Evolutionary conservation across 1,284 basidiomycete genomes (phyloP).

Genomic region (Sanghuangporus sanghuang): DNA sequence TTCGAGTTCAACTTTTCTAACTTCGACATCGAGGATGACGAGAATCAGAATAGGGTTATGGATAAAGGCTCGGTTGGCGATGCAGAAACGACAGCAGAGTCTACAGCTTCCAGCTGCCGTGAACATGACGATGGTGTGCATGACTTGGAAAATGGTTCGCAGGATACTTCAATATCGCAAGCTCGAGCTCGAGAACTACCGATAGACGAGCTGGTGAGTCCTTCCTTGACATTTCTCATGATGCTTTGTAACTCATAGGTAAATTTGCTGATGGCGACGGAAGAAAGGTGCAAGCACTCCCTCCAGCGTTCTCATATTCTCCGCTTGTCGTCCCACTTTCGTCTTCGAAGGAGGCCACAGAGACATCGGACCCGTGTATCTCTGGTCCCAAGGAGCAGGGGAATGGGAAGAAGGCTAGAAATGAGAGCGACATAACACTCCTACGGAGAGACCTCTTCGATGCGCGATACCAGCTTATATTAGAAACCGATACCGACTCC

Average conservation of each 20-base stretch:
- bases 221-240: background rate
- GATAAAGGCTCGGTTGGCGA: background rate
- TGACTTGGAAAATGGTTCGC: background rate
- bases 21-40: conserved; percentile 10
- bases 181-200: conserved; percentile 15
- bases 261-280: background rate
- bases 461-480: conserved; percentile 48
- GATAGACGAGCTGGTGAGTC: conserved; percentile 13
- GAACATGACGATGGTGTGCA: background rate
- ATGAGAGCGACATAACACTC: conserved; percentile 23
- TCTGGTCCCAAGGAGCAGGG: background rate
- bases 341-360: background rate
- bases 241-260: conserved; percentile 9
- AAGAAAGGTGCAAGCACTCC: conserved; percentile 17
- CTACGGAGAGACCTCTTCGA: conserved; percentile 54
- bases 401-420: background rate
- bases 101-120: background rate
- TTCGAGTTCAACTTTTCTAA: conserved; percentile 23
- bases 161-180: background rate
- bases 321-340: conserved; percentile 14
- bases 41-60: background rate
- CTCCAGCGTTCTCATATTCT: conserved; percentile 20
- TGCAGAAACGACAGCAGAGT: background rate
- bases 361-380: background rate
- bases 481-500: conserved; percentile 2